phyloP scores from a whole-genome alignment of 2,329 filamentous ascomycete genomes.

The Ophiognomonia clavigignenti-juglandacearum region DNA sequence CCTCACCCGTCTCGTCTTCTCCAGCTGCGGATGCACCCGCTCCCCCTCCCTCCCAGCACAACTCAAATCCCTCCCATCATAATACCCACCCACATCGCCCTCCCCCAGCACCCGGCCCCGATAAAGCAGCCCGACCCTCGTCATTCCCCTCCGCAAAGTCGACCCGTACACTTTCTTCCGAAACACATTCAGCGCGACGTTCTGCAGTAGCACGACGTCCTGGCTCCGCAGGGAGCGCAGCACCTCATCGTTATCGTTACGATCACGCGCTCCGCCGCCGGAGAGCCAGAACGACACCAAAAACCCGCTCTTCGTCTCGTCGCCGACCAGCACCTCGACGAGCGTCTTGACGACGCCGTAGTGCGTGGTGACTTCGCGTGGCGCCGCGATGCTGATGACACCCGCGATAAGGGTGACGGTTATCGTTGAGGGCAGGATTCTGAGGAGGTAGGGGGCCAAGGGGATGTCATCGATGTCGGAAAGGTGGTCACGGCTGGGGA shows the following conservation, averaged over 20 bases:
- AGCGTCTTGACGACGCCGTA: conserved; percentile 60
- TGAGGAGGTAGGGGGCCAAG: conserved; percentile 56
- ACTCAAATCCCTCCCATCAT: conserved; percentile 48
- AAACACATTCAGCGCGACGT: conserved; percentile 75
- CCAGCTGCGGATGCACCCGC: conserved; percentile 39
- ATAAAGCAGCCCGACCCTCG: conserved; percentile 63
- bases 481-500: conserved; percentile 34
- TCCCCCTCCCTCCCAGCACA: conserved; percentile 23
- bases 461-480: conserved; percentile 68
- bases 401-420: conserved; percentile 79
- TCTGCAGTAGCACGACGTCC: conserved; percentile 75
- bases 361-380: conserved; percentile 63
- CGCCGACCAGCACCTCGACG: conserved; percentile 74
- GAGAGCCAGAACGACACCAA: conserved; percentile 77
- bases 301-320: conserved; percentile 80
- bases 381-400: conserved; percentile 65
- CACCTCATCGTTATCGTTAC: conserved; percentile 21
- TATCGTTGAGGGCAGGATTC: conserved; percentile 73
- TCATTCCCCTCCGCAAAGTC: conserved; percentile 67
- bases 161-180: conserved; percentile 77
- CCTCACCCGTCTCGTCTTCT: conserved; percentile 62
- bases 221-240: conserved; percentile 54
- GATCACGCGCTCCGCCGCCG: conserved; percentile 23
- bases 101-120: conserved; percentile 43
- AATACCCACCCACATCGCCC: conserved; percentile 51